phyloP scores from a whole-genome alignment of 768 basidiomycete species.

The Russula brevipes region DNA sequence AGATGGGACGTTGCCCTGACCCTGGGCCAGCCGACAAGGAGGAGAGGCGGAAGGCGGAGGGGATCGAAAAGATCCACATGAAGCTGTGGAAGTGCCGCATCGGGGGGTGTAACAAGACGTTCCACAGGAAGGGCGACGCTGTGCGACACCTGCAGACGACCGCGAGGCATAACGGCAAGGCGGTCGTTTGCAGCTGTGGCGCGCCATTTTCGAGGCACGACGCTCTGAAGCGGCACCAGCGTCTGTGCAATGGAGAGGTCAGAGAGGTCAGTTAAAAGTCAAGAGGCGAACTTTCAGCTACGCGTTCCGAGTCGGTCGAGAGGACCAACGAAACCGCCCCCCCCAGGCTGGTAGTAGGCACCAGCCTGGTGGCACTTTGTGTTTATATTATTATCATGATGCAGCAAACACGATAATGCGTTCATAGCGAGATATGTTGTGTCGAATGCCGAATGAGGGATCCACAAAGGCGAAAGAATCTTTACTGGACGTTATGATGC shows the following conservation, averaged over 20 bases:
- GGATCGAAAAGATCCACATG: conserved; percentile 16
- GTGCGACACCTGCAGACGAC: conserved; percentile 20
- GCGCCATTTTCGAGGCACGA: conserved; percentile 20
- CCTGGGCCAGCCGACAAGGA: background rate
- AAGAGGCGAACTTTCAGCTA: background rate
- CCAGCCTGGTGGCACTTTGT: no score
- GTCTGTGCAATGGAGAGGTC: conserved; percentile 6
- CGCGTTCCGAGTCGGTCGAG: background rate
- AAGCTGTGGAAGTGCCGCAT: conserved; percentile 21
- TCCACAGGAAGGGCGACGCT: conserved; percentile 18
- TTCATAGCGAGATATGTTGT: no score
- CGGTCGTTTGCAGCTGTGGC: conserved; percentile 19
- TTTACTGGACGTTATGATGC: no score
- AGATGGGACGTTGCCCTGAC: background rate
- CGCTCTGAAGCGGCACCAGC: conserved; percentile 20
- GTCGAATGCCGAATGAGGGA: no score
- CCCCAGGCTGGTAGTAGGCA: no score
- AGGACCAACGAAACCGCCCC: no score
- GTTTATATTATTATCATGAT: no score
- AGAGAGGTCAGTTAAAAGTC: background rate
- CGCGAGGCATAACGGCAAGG: conserved; percentile 17
- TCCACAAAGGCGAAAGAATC: no score
- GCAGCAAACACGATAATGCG: no score
- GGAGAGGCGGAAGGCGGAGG: conserved; percentile 3
- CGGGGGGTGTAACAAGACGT: conserved; percentile 18